Evolutionary conservation across 2,329 filamentous ascomycete genomes (phyloP).

Genomic region (Diaporthe velutina): DNA sequence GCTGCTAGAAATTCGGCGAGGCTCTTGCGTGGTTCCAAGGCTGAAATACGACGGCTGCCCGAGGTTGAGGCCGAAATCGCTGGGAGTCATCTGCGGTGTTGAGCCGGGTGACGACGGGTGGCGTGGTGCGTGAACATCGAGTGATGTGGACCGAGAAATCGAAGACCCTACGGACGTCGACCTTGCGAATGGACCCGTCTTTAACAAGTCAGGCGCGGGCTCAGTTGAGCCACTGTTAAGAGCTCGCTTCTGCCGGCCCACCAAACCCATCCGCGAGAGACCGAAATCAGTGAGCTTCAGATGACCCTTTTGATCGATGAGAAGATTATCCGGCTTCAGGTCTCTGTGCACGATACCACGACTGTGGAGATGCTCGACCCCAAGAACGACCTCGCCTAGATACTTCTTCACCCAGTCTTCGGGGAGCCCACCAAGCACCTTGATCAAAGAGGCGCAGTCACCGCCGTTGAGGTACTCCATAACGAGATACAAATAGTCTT

Average conservation of each 20-base stretch:
- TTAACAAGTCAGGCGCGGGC: conserved; percentile 90
- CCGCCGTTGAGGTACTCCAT: conserved; percentile 99
- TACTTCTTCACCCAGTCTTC: conserved; percentile 99
- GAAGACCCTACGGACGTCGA: conserved; percentile 90
- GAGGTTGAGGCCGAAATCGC: conserved; percentile 72
- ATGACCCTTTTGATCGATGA: conserved; percentile 97
- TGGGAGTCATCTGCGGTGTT: conserved; percentile 90
- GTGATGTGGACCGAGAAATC: conserved; percentile 80
- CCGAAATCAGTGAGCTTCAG: conserved; percentile 98
- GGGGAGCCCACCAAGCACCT: conserved; percentile 88
- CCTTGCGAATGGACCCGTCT: conserved; percentile 90
- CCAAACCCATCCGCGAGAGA: conserved; percentile 94
- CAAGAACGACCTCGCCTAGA: conserved; percentile 94
- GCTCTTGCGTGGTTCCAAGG: conserved; percentile 71
- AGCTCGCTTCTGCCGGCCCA: conserved; percentile 95
- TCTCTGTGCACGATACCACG: conserved; percentile 97
- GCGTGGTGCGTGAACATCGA: conserved; percentile 81
- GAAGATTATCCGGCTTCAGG: conserved; percentile 94
- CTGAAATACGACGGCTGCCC: conserved; percentile 95
- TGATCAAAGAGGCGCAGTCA: conserved; percentile 96
- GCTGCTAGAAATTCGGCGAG: conserved; percentile 79
- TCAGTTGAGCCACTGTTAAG: conserved; percentile 83
- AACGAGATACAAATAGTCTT: conserved; percentile 97
- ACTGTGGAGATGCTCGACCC: conserved; percentile 94
- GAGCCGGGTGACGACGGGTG: conserved; percentile 84